These are phyloP conservation scores for Hanseniaspora occidentalis DNA, from an alignment of 805 yeast species.

Conservation along the genomic window DNA sequence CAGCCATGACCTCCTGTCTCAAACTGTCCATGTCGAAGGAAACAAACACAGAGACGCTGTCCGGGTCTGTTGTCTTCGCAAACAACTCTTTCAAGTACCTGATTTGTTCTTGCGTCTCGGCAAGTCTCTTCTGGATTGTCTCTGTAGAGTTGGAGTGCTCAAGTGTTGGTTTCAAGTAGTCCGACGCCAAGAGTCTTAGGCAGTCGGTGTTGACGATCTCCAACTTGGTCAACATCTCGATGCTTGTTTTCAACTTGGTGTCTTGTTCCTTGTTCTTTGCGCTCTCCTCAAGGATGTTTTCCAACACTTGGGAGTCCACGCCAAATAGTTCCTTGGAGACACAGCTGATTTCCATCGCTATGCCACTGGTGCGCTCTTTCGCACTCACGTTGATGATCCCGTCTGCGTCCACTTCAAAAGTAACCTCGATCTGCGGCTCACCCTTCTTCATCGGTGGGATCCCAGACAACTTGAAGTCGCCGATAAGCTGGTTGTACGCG, in stretches of 20 bases:
- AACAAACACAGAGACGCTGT: no score
- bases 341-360: slow-evolving; percentile 1
- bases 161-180: not conserved
- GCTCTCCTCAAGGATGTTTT: not conserved
- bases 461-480: slow-evolving; percentile 58
- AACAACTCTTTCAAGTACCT: not conserved
- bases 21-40: not conserved
- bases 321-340: not conserved
- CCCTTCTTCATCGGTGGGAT: slow-evolving; percentile 74
- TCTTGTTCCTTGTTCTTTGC: not conserved
- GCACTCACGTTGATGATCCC: slow-evolving; percentile 77
- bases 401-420: slow-evolving; percentile 72
- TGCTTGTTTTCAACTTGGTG: not conserved
- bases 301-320: no score
- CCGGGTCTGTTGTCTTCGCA: no score
- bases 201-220: not conserved
- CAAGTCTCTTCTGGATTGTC: not conserved
- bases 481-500: slow-evolving; percentile 64
- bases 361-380: slow-evolving; percentile 64
- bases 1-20: not conserved
- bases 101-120: not conserved
- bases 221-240: not conserved
- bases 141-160: not conserved
- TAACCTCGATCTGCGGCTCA: slow-evolving; percentile 64
- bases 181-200: not conserved